A percentile compares a stretch with the other conserved stretches of the same genome.
Conservation (phyloP, 352 stramenopile species). For the Elongisporangium senticosum region DNA sequence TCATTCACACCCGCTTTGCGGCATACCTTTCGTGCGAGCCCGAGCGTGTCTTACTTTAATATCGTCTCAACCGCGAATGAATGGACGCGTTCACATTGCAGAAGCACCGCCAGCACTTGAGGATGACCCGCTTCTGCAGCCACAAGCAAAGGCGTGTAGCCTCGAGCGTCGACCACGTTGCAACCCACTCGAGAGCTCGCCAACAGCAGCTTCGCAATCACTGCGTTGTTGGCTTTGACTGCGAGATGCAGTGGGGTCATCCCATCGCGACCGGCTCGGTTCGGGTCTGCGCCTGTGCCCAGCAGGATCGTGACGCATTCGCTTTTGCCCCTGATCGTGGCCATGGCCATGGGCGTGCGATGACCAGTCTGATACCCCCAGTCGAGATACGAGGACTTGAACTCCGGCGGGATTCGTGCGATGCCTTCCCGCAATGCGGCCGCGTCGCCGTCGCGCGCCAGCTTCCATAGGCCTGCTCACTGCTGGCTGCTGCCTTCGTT, state of each 20-base stretch:
- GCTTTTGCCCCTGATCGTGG: slow-evolving; percentile 48
- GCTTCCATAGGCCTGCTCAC: not conserved
- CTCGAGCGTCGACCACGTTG: slow-evolving; percentile 50
- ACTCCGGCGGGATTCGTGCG: slow-evolving; percentile 42
- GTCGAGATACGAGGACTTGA: slow-evolving; percentile 49
- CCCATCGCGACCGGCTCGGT: not conserved
- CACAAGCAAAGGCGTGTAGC: slow-evolving; percentile 45
- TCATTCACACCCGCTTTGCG: not conserved
- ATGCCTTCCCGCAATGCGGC: slow-evolving; percentile 40
- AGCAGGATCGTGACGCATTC: slow-evolving; percentile 57
- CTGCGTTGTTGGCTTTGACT: not conserved
- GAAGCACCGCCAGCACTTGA: not conserved
- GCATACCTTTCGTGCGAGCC: not conserved
- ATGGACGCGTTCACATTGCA: not conserved
- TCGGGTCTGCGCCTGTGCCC: slow-evolving; percentile 18
- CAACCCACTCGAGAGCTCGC: slow-evolving; percentile 16
- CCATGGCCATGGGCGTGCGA: slow-evolving; percentile 63
- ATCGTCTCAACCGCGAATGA: not conserved
- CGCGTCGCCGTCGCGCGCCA: slow-evolving; percentile 27
- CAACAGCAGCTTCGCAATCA: not conserved
- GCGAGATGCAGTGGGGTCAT: not conserved
- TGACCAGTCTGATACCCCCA: slow-evolving; percentile 54
- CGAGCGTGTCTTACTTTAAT: not conserved
- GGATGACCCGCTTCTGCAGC: not conserved
- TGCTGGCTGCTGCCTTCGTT: not conserved